Conservation (phyloP, 2,329 filamentous ascomycete species). For the Knufia petricola region DNA sequence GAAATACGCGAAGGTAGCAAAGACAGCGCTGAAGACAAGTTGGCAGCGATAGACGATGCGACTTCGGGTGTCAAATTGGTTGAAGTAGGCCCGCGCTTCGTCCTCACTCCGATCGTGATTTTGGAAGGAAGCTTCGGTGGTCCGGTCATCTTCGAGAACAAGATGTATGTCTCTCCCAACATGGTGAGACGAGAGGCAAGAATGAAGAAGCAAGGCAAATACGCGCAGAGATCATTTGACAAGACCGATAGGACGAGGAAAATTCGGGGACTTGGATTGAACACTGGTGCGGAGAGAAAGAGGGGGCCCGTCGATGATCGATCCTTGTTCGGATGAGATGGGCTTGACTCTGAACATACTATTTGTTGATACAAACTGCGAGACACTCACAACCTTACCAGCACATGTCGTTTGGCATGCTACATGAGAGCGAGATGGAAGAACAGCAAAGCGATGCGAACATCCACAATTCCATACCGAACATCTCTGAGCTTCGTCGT, state of each 20-base stretch:
- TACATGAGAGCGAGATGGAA: no score
- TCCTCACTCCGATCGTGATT: conserved; percentile 88
- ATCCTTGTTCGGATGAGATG: conserved; percentile 57
- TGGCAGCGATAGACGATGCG: conserved; percentile 30
- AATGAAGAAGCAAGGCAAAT: conserved; percentile 63
- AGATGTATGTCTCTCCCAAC: conserved; percentile 93
- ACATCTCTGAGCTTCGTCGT: no score
- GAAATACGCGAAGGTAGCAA: conserved; percentile 65
- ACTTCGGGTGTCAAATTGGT: conserved; percentile 56
- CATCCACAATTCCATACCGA: no score
- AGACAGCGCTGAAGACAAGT: conserved; percentile 32
- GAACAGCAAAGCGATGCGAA: no score
- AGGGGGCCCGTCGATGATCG: conserved; percentile 65
- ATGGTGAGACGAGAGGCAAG: conserved; percentile 77
- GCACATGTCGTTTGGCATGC: no score
- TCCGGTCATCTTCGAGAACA: conserved; percentile 96
- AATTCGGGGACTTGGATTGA: conserved; percentile 67
- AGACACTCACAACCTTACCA: no score
- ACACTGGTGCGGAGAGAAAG: conserved; percentile 49
- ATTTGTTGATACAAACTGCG: no score
- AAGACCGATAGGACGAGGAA: conserved; percentile 62
- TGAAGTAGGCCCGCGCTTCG: conserved; percentile 88
- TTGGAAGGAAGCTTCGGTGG: conserved; percentile 92
- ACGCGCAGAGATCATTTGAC: conserved; percentile 67
- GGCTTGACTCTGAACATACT: no score